Evolutionary conservation across 2,329 filamentous ascomycete species (phyloP), one percentile per base, ranked within the genome.

Genomic region (Penicillium fuscoglaucum): DNA sequence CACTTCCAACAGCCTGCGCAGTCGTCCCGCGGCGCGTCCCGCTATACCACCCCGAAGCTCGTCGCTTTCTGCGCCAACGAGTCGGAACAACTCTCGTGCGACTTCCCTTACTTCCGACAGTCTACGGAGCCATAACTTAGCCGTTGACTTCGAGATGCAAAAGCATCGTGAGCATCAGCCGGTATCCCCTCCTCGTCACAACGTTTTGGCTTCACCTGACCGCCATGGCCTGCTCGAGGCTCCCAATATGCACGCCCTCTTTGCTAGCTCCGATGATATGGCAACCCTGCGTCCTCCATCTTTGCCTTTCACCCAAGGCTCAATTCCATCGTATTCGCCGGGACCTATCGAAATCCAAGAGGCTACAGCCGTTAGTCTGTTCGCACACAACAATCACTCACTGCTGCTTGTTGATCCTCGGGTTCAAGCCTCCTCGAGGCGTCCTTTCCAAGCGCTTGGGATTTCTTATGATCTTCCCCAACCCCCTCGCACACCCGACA

Each of bases 341-440:
- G 80, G 79, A 1, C 72, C 75, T 1, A 73, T 83, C 12, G 85
- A 88, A 70, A 80, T 88, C 52, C 83, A 79, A 59, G 84, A 88
- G 69, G 86, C 85, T 10, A 85, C 79, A 43, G 84, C 83, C 12
- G 79, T 88, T 15, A 83, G 79, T 58, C 80, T 87, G 35, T 87
- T 82, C 61, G 81, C 85, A 2, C 86, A 88, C 71, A 85, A 85
- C 70, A 88, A 88, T 62, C 76, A 84, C 44, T 87, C 84, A 7
- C 72, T 88, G 6, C 74, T 87, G n/a, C 72, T 88, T n/a, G 82
- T 88, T n/a, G 82, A 88, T 64, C 81, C 84, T 55, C 68, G 72
- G 46, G 63, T 70, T 47, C 68, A 72, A 28, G 55, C 65, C 10
- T 70, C 72, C 10, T 69, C 72, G 41, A 69, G 72, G 10, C 70